phyloP scores from a whole-genome alignment of 345 rosid species.

The Mangifera indica region DNA sequence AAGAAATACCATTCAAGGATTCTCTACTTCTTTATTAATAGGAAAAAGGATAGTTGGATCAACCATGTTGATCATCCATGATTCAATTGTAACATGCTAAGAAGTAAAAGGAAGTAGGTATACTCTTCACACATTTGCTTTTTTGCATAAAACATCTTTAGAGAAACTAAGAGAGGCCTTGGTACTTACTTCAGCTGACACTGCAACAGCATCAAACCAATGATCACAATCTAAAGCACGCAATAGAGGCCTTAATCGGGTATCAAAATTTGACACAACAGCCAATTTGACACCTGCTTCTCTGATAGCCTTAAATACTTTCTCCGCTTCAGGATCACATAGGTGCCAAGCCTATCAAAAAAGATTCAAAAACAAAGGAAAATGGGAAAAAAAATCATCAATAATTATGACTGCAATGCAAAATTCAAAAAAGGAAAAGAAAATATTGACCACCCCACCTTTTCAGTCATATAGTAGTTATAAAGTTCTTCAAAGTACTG shows the following conservation, averaged over 20 bases:
- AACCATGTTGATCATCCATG: not conserved
- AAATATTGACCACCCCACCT: conserved; percentile 41
- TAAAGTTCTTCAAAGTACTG: conserved; percentile 94
- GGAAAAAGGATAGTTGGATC: not conserved
- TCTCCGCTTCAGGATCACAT: conserved; percentile 88
- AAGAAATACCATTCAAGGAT: not conserved
- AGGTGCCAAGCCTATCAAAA: conserved; percentile 88
- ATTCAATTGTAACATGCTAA: not conserved
- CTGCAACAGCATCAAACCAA: conserved; percentile 97
- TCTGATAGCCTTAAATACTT: conserved; percentile 75
- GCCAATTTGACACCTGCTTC: conserved; percentile 82
- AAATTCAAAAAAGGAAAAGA: not conserved
- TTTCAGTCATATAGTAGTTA: conserved; percentile 72
- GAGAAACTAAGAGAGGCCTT: conserved; percentile 11
- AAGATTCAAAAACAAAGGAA: not conserved
- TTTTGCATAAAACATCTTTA: not conserved
- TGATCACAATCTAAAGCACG: conserved; percentile 80
- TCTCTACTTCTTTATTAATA: conserved; percentile 2
- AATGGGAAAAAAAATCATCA: not conserved
- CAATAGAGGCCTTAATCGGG: conserved; percentile 82
- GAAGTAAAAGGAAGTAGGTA: not conserved
- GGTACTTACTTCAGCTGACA: conserved; percentile 85
- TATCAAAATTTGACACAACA: conserved; percentile 93
- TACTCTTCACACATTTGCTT: not conserved
- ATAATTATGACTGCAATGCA: conserved; percentile 1